Conservation (phyloP, 2,329 filamentous ascomycete genomes). For the Colletotrichum godetiae region DNA sequence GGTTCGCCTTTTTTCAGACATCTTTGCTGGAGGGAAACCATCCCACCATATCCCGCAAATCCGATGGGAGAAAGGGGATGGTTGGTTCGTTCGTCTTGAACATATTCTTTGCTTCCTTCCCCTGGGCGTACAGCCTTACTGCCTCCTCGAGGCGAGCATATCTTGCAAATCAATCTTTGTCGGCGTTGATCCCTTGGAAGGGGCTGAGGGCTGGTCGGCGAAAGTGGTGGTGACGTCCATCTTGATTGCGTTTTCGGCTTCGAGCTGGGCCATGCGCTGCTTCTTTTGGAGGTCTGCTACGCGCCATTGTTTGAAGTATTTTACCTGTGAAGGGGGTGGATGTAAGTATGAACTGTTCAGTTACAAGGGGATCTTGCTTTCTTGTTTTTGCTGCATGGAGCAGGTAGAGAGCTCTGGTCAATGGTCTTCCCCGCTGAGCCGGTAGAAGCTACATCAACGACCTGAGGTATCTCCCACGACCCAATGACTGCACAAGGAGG, state of each 20-base stretch:
- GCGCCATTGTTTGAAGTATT: slow-evolving; percentile 97
- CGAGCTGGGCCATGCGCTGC: slow-evolving; percentile 79
- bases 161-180: slow-evolving; percentile 52
- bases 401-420: background rate
- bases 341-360: background rate
- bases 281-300: slow-evolving; percentile 93
- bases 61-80: background rate
- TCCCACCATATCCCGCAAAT: background rate
- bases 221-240: slow-evolving; percentile 58
- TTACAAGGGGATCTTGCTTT: background rate
- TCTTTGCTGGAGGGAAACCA: too few relatives aligned
- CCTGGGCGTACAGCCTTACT: slow-evolving; percentile 40
- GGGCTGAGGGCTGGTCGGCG: slow-evolving; percentile 37
- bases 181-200: slow-evolving; percentile 38
- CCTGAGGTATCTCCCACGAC: too few relatives aligned
- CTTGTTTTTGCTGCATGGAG: background rate
- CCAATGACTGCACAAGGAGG: background rate
- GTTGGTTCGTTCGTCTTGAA: background rate
- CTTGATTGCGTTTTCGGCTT: slow-evolving; percentile 76
- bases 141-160: slow-evolving; percentile 45
- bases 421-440: too few relatives aligned
- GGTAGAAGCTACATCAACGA: background rate
- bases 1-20: too few relatives aligned
- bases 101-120: background rate
- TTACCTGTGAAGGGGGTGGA: slow-evolving; percentile 68